Evolutionary conservation across 2,329 filamentous ascomycete genomes (phyloP), one percentile per base, ranked within the genome.

Genomic region (Calonectria multiphialidica): DNA sequence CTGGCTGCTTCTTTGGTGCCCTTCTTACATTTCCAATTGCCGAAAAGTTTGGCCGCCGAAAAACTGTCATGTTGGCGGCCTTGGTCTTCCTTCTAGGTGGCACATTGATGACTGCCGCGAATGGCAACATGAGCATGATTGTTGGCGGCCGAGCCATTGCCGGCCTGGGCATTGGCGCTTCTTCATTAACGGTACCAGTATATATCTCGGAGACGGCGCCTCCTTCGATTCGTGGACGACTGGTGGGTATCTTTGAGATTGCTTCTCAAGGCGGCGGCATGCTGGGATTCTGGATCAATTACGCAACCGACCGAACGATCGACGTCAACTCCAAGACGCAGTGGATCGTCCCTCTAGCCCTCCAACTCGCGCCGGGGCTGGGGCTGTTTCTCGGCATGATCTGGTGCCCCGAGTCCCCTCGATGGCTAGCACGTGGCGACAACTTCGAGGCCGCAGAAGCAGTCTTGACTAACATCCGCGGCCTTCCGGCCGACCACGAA

Each of bases 381-480:
- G 83, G 90, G 33, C 86, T 92, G 23, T 84, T 89, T 59, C 66
- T 83, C 42, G 87, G 87, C 74, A 92, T 92, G 85, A 79, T 88
- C 15, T 83, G 91, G 74, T 90, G 89, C 83, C 88, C 89, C 50
- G 90, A 92, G 77, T 91, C 89, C 0, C 90, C 90, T 7, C 88
- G 90, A 44, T 92, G 88, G 87, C 84, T 92, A 2, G 90, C 90
- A 10, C 87, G 88, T 70, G 84, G 88, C 71, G 90, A 92, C 73
- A 84, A 86, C 69, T 91, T 89, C 86, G 90, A 92, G 50, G 85
- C 87, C 25, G 82, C 80, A 1, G 75, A 78, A 9, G 69, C 35
- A 6, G 80, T 85, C 0, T 79, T 86, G 1, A 72, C 80, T 2
- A 75, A 75, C 50, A 80, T 86, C 21, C 81, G 85, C 0, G 80